Base-by-base conservation (phyloP, 345 rosid genomes). In the Gossypium arboreum region DNA sequence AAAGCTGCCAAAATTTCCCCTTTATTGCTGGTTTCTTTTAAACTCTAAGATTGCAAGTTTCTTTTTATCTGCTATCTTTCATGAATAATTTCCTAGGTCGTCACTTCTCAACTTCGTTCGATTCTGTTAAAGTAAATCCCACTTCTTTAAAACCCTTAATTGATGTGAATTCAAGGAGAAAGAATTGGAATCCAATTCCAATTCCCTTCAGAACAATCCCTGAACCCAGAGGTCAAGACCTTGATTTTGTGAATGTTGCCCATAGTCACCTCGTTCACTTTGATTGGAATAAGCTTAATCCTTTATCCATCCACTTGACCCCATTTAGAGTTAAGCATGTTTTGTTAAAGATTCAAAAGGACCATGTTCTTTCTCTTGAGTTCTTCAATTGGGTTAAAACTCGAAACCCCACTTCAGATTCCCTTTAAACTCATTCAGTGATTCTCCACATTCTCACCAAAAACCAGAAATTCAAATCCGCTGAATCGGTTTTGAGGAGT, bases 251-350 rank as follows among this genome's bases (percentile, higher is more conserved):
- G 71, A 92, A 83, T 73, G 92, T 94, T 69, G 88, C 90, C 1
- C 87, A 88, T 78, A 89, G 98, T 83, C 97, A 94, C 77, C 83
- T 94, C 29, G 81, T 92, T 79, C 97, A 89, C 62, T 89, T 91
- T 52, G 91, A 91, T 69, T 92, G 97, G 98, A 86, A 82, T 56
- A 81, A 87, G 81, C 94, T 94, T 56, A 75, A 77, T 18, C 47
- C 78, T 22, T 69, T 90, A 17, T 74, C 90, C 0, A 9, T 82
- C 66, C 86, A 84, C 47, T 51, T 89, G 62, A 81, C 89, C 2
- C 84, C 92, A 1, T 77, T 85, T 71, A 84, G 97, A 72, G 85
- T 89, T 56, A 87, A 81, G 85, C 90, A 83, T 73, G 68, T 92
- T 52, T 79, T 92, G 61, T 45, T 94, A 16, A 92, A 86, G 81